Evolutionary conservation across 164 flowering plant species (phyloP), one percentile per base, ranked within the genome.

Genomic region (Dillenia suffruticosa): DNA sequence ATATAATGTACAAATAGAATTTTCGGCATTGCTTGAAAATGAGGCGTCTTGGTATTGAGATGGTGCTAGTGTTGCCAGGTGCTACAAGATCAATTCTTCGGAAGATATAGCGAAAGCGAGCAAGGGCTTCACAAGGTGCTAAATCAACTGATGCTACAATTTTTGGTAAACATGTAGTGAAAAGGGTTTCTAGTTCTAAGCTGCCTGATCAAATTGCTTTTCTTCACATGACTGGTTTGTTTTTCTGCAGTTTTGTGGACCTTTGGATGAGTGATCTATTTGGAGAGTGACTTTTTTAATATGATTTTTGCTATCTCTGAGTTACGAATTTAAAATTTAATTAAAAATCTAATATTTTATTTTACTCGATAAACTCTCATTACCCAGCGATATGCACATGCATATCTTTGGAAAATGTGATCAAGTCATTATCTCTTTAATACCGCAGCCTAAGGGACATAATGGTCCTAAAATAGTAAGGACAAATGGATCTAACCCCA

Each of bases 191-290:
- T 82, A 68, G 80, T 49, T 67, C 76, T 12, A 74, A 51, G 49
- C 89, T 89, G 10, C 91, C 95, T 0, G 80, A 73, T 68, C 78
- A 78, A 43, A 82, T 84, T 46, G 65, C 74, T 2, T 87, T 72
- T 64, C 86, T 88, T 44, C 89, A 79, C 57, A 75, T 82, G 86
- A 81, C 80, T 43, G 74, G 82, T 15, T 61, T 82, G 70, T 79
- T 86, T 64, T 32, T 0, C 40, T 32, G 32, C 40, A 4, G 40
- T 32, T 32, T 32, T 32, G 40, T 32, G 40, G 40, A 32, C 40
- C 7, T 5, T 32, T 32, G 40, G 40, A 32, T 32, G 40, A 32
- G 40, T 32, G 40, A 4, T 32, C 7, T 4, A 32, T 32, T 32
- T 32, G 40, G n/a, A n/a, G n/a, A n/a, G n/a, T n/a, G n/a, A n/a